Evolutionary conservation across 2,329 filamentous ascomycete species (phyloP), one percentile per base, ranked within the genome.

Genomic region (Penicillium palitans): DNA sequence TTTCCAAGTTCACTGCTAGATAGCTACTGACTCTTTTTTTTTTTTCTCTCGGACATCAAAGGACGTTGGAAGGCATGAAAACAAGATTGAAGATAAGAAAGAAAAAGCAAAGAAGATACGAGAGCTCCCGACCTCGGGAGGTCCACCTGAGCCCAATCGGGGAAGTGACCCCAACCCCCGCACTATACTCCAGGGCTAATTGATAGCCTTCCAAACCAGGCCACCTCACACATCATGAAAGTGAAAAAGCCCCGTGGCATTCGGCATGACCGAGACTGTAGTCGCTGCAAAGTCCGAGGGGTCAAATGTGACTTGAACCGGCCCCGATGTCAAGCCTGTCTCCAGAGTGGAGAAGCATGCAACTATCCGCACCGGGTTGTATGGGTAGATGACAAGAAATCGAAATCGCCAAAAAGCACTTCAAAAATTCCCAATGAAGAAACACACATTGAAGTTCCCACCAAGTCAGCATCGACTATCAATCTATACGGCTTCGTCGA

Each of bases 301-400:
- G 58, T 70, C 57, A 72, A 72, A 48, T 72, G 70, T 48, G 70
- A 72, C 60, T 52, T 72, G 2, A 72, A 72, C 44, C 63, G 69
- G 8, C 70, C 70, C 2, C 61, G 66, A 31, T 72, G 69, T 44
- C 64, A 65, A 24, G 60, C 61, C 21, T 72, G 69, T 45, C 58
- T 65, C 40, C 61, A 67, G 42, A 39, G 46, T 24, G 63, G 60
- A 33, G 49, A 62, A 40, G 35, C 63, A 21, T 72, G 67, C 44
- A 58, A 59, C 9, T 72, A 71, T 57, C 68, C 67, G 3, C 67
- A 67, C 33, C 49, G 68, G 46, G 66, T 71, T 25, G 58, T 67
- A 50, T 71, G 69, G 69, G 62, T 67, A 52, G 48, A 60, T 27
- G 54, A 65, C 40, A 62, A 49, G 10, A 27, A 55, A 41, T 41